Conservation (phyloP, 2,329 filamentous ascomycete genomes). For the Aphanoascus verrucosus region DNA sequence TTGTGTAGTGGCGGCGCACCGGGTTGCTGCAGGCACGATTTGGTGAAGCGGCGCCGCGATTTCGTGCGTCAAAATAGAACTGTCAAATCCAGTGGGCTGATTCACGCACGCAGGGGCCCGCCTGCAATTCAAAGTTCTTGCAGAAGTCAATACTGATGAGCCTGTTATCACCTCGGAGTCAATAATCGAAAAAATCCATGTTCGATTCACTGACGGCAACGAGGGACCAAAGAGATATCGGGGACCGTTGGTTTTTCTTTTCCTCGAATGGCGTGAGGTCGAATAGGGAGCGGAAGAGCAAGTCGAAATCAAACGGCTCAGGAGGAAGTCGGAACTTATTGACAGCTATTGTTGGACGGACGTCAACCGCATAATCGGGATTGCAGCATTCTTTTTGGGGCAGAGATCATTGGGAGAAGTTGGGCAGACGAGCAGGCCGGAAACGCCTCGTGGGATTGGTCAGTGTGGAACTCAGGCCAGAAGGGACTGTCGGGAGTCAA, state of each 20-base stretch:
- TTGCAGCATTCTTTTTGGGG: not conserved
- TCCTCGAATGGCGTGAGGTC: not conserved
- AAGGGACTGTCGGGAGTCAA: not conserved
- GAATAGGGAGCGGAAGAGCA: not conserved
- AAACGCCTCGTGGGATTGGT: constrained; percentile 1
- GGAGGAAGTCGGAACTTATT: not conserved
- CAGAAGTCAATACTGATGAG: not conserved
- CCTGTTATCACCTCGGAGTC: not conserved
- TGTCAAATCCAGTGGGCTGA: constrained; percentile 8
- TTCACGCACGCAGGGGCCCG: constrained; percentile 10
- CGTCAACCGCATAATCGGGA: constrained; percentile 8
- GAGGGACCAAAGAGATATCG: not conserved
- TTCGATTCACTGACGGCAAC: not conserved
- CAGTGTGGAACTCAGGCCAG: not conserved
- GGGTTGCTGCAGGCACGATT: not conserved
- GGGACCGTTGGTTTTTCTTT: not conserved
- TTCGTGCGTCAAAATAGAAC: not conserved
- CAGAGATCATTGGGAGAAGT: not conserved
- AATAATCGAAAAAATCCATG: not conserved
- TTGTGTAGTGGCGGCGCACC: constrained; percentile 2
- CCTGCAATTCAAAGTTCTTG: constrained; percentile 1
- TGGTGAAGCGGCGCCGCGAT: not conserved
- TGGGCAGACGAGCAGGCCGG: constrained; percentile 7
- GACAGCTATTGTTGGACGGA: constrained; percentile 4
- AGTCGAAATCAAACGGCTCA: not conserved